These are phyloP conservation scores for Leccinum cinnamomeum DNA, from an alignment of 1,284 basidiomycete genomes.

Conservation along the genomic window DNA sequence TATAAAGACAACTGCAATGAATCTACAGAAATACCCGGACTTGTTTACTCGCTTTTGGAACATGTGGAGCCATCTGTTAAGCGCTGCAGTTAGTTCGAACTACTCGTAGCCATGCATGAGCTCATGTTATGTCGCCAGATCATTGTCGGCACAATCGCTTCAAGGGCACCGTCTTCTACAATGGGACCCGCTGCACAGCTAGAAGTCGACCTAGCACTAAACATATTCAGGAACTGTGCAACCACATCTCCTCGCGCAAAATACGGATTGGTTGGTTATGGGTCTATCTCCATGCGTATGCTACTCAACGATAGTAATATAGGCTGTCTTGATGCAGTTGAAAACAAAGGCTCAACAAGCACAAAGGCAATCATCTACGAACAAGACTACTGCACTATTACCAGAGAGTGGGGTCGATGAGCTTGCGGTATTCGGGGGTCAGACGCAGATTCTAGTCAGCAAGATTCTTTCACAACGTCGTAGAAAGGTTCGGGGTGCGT, in stretches of 20 bases:
- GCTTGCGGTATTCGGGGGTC: constrained; percentile 65
- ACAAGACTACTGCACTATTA: constrained; percentile 34
- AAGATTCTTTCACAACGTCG: constrained; percentile 43
- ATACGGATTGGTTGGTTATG: constrained; percentile 46
- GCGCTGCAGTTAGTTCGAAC: constrained; percentile 45
- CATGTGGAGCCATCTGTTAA: constrained; percentile 56
- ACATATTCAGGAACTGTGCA: constrained; percentile 53
- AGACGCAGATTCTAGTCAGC: constrained; percentile 56
- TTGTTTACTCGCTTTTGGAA: constrained; percentile 54
- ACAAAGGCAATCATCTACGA: constrained; percentile 39
- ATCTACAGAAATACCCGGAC: constrained; percentile 54
- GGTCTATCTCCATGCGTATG: constrained; percentile 3
- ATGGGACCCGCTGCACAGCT: constrained; percentile 59
- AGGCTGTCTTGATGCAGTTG: constrained; percentile 51
- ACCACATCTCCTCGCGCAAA: constrained; percentile 48
- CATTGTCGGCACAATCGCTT: constrained; percentile 57
- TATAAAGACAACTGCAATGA: constrained; percentile 51
- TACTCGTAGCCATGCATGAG: not conserved
- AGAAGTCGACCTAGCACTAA: constrained; percentile 55
- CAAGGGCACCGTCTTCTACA: constrained; percentile 54
- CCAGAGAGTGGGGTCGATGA: constrained; percentile 57
- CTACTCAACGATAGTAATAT: not conserved
- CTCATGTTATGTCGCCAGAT: constrained; percentile 39
- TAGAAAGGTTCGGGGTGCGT: constrained; percentile 18
- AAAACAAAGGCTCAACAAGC: constrained; percentile 51